Base-by-base conservation (phyloP, 139 green algal genomes). In the Nannochloris sp. region DNA sequence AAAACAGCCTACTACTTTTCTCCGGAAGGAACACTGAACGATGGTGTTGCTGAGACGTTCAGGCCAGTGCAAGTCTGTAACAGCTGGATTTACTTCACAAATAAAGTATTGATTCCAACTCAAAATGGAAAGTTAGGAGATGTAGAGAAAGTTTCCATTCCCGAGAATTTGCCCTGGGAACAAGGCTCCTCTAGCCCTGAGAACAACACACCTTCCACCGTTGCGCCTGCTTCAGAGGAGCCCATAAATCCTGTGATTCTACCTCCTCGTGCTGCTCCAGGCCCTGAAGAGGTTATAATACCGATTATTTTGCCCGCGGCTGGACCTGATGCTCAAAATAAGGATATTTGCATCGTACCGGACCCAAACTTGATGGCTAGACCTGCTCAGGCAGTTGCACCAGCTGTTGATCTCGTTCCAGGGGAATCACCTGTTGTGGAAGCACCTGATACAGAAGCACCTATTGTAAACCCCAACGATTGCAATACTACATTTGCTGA, bases 401-500 rank as follows among this genome's bases (percentile, higher is more conserved):
- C 20, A 23, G 20, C 20, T 23, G 20, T 23, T 23, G 20, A 23
- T 23, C 0, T 8, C 28, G 9, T 23, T 49, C 28, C 28, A 44
- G 11, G 28, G 20, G 37, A 28, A 56, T 10, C 49, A 29, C 4
- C 61, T 23, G 17, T 14, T 23, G 12, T 17, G 10, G 31, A 28
- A 4, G 17, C 43, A 20, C 5, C 28, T 33, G 17, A 43, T 68
- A 5, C 37, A 45, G 45, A 58, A 28, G 20, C 8, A 43, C 12
- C 17, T 44, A 13, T 28, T 29, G 17, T 6, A 58, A 9, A 58
- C 49, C 20, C 23, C 25, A 25, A 40, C 48, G 16, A 62, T 36
- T 76, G 70, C 37, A 55, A 76, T 45, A 71, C 30, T 8, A 76
- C 70, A 2, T 66, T 66, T 53, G 57, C 45, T 12, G 33, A 76